Conservation (phyloP, 805 yeast species). For the Kodamaea lidongshanica region DNA sequence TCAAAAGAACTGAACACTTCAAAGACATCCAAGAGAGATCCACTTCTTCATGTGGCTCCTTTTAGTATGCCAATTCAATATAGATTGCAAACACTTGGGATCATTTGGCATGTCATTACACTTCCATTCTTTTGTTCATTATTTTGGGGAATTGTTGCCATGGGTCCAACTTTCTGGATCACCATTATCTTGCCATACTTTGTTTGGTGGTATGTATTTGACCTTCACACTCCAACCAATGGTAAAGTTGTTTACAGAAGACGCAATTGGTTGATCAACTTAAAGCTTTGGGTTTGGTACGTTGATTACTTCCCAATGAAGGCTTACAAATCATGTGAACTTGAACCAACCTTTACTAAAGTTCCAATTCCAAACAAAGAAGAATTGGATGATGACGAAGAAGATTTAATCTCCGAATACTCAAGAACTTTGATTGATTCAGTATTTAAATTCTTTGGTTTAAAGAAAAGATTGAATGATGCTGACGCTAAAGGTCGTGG, state of each 20-base stretch:
- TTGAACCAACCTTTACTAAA: constrained; percentile 65
- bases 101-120: constrained; percentile 68
- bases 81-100: constrained; percentile 60
- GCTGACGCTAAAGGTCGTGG: constrained; percentile 13
- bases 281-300: constrained; percentile 63
- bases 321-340: constrained; percentile 59
- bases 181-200: constrained; percentile 56
- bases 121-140: constrained; percentile 53
- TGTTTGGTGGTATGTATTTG: constrained; percentile 45
- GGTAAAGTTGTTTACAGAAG: constrained; percentile 61
- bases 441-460: constrained; percentile 30
- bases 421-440: constrained; percentile 31
- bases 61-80: constrained; percentile 48
- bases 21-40: neutral
- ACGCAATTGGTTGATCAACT: constrained; percentile 50
- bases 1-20: no score
- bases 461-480: constrained; percentile 33
- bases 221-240: constrained; percentile 64
- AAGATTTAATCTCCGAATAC: constrained; percentile 35
- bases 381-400: constrained; percentile 31
- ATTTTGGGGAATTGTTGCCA: constrained; percentile 43
- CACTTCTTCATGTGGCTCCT: constrained; percentile 44
- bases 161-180: constrained; percentile 65
- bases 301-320: constrained; percentile 75
- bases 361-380: constrained; percentile 21